Conservation (phyloP, 2,329 filamentous ascomycete genomes). For the Penicillium frequentans region DNA sequence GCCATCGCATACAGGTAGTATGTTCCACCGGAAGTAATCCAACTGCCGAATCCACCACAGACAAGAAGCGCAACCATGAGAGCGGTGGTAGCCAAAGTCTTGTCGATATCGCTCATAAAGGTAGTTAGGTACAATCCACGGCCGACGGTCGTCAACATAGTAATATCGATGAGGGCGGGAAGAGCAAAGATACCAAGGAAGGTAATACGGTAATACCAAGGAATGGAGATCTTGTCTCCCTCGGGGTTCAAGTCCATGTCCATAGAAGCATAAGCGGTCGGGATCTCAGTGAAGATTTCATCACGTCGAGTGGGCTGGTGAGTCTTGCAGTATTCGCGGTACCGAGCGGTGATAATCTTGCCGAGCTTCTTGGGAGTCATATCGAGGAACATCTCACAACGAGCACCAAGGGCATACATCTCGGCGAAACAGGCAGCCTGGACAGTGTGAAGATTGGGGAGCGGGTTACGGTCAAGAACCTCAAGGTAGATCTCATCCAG, state of each 20-base stretch:
- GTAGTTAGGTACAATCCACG: slow-evolving; percentile 5
- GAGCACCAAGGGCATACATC: slow-evolving; percentile 2
- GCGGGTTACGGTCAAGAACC: slow-evolving; percentile 1
- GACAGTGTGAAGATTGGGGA: neutral
- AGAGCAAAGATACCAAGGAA: slow-evolving; percentile 4
- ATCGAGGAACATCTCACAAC: slow-evolving; percentile 1
- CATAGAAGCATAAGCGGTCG: slow-evolving; percentile 2
- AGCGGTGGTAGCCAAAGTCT: slow-evolving; percentile 3
- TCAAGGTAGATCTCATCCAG: slow-evolving; percentile 1
- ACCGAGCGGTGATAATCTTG: slow-evolving; percentile 1
- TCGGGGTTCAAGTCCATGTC: slow-evolving; percentile 1
- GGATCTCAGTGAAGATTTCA: slow-evolving; percentile 2
- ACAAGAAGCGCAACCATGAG: slow-evolving; percentile 1
- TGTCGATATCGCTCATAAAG: slow-evolving; percentile 5
- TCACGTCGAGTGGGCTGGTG: slow-evolving; percentile 1
- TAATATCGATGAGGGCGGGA: slow-evolving; percentile 2
- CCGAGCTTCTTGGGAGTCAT: neutral
- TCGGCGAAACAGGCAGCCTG: slow-evolving; percentile 1
- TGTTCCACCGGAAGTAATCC: slow-evolving; percentile 2
- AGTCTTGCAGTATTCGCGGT: slow-evolving; percentile 1
- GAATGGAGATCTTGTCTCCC: neutral
- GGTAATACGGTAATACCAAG: slow-evolving; percentile 2
- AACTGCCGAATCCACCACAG: slow-evolving; percentile 3
- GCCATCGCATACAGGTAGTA: slow-evolving; percentile 4
- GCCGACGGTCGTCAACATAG: slow-evolving; percentile 2